Conservation (phyloP, 78 protist species). For the Speleostelium caveatum region DNA sequence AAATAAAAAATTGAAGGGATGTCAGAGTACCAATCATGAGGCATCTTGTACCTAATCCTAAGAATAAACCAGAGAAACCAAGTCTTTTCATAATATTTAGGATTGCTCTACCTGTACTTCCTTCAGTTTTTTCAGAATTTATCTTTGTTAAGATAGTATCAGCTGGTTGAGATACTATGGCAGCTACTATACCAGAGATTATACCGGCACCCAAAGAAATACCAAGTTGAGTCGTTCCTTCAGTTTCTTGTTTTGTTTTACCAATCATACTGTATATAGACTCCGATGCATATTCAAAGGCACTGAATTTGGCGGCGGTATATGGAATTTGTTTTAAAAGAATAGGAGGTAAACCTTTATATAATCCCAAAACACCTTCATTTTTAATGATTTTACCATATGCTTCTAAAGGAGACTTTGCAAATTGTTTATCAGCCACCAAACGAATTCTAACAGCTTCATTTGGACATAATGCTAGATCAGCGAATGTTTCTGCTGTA, state of each 20-base stretch:
- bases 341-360: conserved; percentile 87
- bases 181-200: conserved; percentile 94
- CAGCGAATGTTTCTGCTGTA: conserved; percentile 93
- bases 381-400: conserved; percentile 48
- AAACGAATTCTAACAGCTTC: conserved; percentile 86
- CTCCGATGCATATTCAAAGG: no score
- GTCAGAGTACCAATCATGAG: conserved; percentile 80
- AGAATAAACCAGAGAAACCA: conserved; percentile 71
- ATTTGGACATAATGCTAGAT: conserved; percentile 90
- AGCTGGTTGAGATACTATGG: conserved; percentile 97
- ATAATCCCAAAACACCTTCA: conserved; percentile 74
- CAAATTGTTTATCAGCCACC: conserved; percentile 79
- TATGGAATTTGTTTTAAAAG: conserved; percentile 87
- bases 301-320: conserved; percentile 20
- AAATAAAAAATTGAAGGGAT: conserved; percentile 5
- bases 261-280: no score
- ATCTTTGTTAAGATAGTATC: conserved; percentile 89
- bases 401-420: conserved; percentile 71
- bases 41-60: conserved; percentile 70
- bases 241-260: conserved; percentile 21
- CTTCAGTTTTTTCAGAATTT: conserved; percentile 75
- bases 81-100: conserved; percentile 60
- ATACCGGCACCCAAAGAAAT: conserved; percentile 93
- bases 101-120: conserved; percentile 63
- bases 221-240: conserved; percentile 77